These are phyloP conservation scores for Leptodermis oblonga DNA, from an alignment of 257 asterid species.

Conservation along the genomic window DNA sequence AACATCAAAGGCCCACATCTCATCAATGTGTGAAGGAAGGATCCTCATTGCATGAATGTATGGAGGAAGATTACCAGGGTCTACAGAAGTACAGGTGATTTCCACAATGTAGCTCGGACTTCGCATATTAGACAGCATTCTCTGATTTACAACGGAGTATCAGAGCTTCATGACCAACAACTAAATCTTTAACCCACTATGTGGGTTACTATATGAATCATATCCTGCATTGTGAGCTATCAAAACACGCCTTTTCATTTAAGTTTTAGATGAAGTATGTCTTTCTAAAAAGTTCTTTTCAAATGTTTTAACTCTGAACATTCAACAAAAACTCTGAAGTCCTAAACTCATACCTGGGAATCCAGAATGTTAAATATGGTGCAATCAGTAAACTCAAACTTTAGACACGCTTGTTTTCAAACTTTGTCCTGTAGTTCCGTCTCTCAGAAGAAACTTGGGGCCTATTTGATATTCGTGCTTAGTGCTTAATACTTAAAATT, in stretches of 20 bases:
- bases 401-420: too few species aligned
- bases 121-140: constrained; percentile 69
- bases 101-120: constrained; percentile 83
- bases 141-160: constrained; percentile 39
- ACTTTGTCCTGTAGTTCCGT: not conserved
- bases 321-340: not conserved
- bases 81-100: constrained; percentile 66
- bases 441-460: not conserved
- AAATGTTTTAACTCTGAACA: not conserved
- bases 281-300: too few species aligned
- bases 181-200: too few species aligned
- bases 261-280: not conserved
- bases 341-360: not conserved
- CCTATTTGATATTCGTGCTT: too few species aligned
- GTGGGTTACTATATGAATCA: not conserved
- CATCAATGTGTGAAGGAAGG: constrained; percentile 81
- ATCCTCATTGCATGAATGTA: constrained; percentile 80
- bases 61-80: constrained; percentile 89
- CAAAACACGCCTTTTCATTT: not conserved
- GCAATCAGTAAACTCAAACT: too few species aligned
- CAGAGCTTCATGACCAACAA: constrained; percentile 3
- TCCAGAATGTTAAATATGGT: not conserved
- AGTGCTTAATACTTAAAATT: too few species aligned
- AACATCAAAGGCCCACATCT: constrained; percentile 78
- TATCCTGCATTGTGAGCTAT: not conserved